phyloP scores from a whole-genome alignment of 2,329 filamentous ascomycete genomes.

The Xylaria sp. region DNA sequence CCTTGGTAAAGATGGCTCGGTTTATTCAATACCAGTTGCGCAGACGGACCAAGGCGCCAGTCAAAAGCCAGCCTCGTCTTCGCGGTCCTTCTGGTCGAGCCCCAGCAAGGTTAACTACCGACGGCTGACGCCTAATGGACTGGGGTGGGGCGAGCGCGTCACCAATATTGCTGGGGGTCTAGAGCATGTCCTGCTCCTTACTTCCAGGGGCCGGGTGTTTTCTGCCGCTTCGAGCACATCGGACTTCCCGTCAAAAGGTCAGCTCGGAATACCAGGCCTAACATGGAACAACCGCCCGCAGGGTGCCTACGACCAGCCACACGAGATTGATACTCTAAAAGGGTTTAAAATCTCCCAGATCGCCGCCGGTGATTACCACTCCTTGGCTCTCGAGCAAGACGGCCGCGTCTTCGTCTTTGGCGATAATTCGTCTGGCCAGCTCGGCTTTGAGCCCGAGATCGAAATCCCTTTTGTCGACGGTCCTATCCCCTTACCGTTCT shows the following conservation, averaged over 20 bases:
- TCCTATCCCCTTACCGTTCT: conserved; percentile 76
- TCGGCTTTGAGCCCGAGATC: conserved; percentile 79
- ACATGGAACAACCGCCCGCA: conserved; percentile 81
- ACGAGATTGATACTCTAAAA: conserved; percentile 78
- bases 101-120: conserved; percentile 74
- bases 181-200: conserved; percentile 88
- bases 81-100: conserved; percentile 78
- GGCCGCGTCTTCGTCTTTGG: conserved; percentile 89
- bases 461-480: conserved; percentile 72
- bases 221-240: conserved; percentile 84
- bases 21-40: conserved; percentile 87
- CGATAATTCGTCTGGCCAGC: conserved; percentile 90
- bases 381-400: conserved; percentile 77
- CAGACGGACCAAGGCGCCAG: conserved; percentile 75
- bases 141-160: conserved; percentile 78
- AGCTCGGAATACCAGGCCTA: conserved; percentile 86
- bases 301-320: conserved; percentile 82
- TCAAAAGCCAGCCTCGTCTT: conserved; percentile 70
- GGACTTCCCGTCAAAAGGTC: conserved; percentile 82
- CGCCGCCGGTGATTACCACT: conserved; percentile 88
- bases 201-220: conserved; percentile 86
- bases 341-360: conserved; percentile 79
- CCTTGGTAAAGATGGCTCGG: conserved; percentile 76
- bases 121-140: conserved; percentile 70
- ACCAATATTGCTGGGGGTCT: conserved; percentile 79